Percentiles rank a stretch among this genome's conserved stretches.
phyloP scores from a whole-genome alignment of 2,329 filamentous ascomycete genomes.

The Epichloe aotearoae region DNA sequence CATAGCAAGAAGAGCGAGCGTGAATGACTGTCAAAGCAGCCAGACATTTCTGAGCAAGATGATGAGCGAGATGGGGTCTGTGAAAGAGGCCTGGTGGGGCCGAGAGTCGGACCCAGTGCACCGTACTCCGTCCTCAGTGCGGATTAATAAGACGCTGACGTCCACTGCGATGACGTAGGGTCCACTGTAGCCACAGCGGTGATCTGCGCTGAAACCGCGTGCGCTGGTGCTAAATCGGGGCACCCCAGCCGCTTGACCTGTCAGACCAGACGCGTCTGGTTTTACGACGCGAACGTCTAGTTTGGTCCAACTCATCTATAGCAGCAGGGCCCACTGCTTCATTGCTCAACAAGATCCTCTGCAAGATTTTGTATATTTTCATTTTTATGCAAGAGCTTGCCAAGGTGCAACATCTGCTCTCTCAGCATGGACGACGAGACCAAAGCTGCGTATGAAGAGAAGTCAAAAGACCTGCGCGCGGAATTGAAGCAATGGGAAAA shows the following conservation, averaged over 20 bases:
- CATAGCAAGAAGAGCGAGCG: not conserved
- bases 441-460: constrained; percentile 32
- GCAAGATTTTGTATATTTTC: not conserved
- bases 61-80: too few relatives aligned
- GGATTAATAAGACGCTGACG: too few relatives aligned
- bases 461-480: constrained; percentile 43
- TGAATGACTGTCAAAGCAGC: not conserved
- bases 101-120: not conserved
- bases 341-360: not conserved
- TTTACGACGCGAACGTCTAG: not conserved
- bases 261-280: not conserved
- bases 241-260: not conserved
- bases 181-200: not conserved
- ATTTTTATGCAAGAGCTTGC: not conserved
- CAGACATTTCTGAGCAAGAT: not conserved
- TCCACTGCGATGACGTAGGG: not conserved
- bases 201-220: not conserved
- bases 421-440: constrained; percentile 32
- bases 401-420: not conserved
- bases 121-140: too few relatives aligned
- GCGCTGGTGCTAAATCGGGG: not conserved
- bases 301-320: not conserved
- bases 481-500: constrained; percentile 66
- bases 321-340: not conserved
- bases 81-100: not conserved